Conservation (phyloP, 192 early-diverging fungal species). For the Globomyces pollinis-pini region DNA sequence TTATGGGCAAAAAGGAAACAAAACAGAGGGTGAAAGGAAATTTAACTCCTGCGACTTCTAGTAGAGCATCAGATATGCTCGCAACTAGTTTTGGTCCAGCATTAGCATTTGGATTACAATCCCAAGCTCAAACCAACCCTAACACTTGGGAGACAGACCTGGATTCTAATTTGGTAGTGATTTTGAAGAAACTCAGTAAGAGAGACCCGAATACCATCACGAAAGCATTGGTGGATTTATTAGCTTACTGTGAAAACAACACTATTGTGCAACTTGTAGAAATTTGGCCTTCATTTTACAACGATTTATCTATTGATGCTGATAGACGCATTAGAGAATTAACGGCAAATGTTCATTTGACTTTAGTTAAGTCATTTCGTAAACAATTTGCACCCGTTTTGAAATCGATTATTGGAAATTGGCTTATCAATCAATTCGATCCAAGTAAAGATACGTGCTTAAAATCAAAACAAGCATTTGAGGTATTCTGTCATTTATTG, state of each 20-base stretch:
- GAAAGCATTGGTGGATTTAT: conserved; percentile 79
- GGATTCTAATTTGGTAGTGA: conserved; percentile 55
- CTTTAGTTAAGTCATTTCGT: conserved; percentile 55
- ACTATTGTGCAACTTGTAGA: conserved; percentile 6
- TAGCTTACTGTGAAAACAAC: conserved; percentile 42
- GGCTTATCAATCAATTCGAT: conserved; percentile 81
- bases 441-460: conserved; percentile 66
- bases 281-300: conserved; percentile 49
- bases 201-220: conserved; percentile 79
- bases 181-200: conserved; percentile 81
- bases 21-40: conserved; percentile 76
- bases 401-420: conserved; percentile 73
- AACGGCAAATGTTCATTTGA: conserved; percentile 58
- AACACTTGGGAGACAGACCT: too few relatives aligned
- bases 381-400: conserved; percentile 74
- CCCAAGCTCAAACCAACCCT: conserved; percentile 20
- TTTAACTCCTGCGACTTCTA: conserved; percentile 72
- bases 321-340: conserved; percentile 76
- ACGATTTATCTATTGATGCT: conserved; percentile 61
- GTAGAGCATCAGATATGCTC: conserved; percentile 57
- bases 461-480: conserved; percentile 54
- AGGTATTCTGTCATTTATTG: conserved; percentile 44
- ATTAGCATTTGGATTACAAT: conserved; percentile 20
- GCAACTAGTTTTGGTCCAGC: conserved; percentile 60
- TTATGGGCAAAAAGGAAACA: conserved; percentile 34